These are phyloP conservation scores for Lizanozyma gosingica DNA, from an alignment of 1,139 yeast species.

Conservation along the genomic window DNA sequence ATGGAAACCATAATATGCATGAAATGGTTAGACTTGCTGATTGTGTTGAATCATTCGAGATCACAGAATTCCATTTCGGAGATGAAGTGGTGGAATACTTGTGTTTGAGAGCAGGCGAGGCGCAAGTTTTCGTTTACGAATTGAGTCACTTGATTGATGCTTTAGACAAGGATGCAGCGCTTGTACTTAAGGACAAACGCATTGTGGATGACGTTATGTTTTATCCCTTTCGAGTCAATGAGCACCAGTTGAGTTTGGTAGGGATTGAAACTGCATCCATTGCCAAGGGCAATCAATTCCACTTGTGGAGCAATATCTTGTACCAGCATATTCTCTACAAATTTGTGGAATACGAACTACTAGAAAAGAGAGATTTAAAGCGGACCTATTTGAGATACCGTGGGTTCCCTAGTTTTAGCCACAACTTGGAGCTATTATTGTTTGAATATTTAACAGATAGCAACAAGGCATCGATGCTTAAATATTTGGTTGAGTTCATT, in stretches of 20 bases:
- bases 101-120: constrained; percentile 22
- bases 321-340: constrained; percentile 28
- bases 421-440: constrained; percentile 32
- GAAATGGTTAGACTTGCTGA: constrained; percentile 25
- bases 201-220: constrained; percentile 1
- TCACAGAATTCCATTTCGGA: constrained; percentile 14
- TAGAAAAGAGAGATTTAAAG: constrained; percentile 1
- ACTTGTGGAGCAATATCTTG: constrained; percentile 19
- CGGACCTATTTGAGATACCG: constrained; percentile 18
- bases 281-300: constrained; percentile 12
- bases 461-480: constrained; percentile 11
- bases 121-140: constrained; percentile 20
- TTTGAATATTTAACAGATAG: constrained; percentile 23
- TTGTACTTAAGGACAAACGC: not conserved
- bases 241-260: constrained; percentile 17
- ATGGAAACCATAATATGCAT: constrained; percentile 21
- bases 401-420: constrained; percentile 23
- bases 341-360: constrained; percentile 30
- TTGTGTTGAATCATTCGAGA: constrained; percentile 25
- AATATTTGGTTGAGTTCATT: constrained; percentile 21
- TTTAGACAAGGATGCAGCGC: not conserved
- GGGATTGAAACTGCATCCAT: constrained; percentile 24
- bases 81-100: constrained; percentile 11
- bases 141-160: constrained; percentile 20
- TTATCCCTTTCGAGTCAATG: constrained; percentile 1